Base-by-base conservation (phyloP, 2,329 filamentous ascomycete genomes). In the Aspergillus terreus region DNA sequence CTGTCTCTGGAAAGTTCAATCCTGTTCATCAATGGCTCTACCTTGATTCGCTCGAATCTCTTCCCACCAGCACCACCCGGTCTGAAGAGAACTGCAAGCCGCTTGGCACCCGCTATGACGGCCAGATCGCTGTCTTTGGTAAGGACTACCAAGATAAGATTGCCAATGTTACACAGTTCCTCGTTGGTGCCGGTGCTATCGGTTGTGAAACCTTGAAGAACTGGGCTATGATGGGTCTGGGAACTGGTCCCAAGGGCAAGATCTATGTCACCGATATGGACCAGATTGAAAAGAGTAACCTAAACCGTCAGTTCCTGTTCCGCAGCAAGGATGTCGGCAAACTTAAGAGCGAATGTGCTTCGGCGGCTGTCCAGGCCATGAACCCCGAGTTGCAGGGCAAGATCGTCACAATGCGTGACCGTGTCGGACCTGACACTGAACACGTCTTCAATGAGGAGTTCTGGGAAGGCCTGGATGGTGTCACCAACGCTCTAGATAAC, bases 161-260 rank as follows among this genome's bases (percentile, higher is more conserved):
- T 60, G 83, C 87, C 54, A 95, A 96, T 64, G 74, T 94, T 55
- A 94, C 86, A 65, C 85, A 97, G 64, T 99, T 99, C 78, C 80
- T 99, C 50, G 94, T 99, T 52, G 94, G 94, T 61, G 90, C 94
- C 44, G 94, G 94, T 63, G 94, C 95, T 57, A 99, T 99, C 70
- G 94, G 94, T 43, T 99, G 94, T 67, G 94, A 99, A 69, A 99
- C 97, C 88, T 78, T 99, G 61, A 99, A 99, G 83, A 97, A 97
- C 73, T 99, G 94, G 92, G 92, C 95, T 33, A 95, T 99, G 92
- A 95, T 97, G 70, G 94, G 94, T 60, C 79, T 99, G 27, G 92
- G 87, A 42, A 89, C 88, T 43, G 94, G 94, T 4, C 89, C 90
- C 3, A 82, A 91, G 45, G 94, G 94, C 63, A 87, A 88, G 71